Evolutionary conservation across 106 monocot genomes (phyloP).

Genomic region (Chionographis japonica): DNA sequence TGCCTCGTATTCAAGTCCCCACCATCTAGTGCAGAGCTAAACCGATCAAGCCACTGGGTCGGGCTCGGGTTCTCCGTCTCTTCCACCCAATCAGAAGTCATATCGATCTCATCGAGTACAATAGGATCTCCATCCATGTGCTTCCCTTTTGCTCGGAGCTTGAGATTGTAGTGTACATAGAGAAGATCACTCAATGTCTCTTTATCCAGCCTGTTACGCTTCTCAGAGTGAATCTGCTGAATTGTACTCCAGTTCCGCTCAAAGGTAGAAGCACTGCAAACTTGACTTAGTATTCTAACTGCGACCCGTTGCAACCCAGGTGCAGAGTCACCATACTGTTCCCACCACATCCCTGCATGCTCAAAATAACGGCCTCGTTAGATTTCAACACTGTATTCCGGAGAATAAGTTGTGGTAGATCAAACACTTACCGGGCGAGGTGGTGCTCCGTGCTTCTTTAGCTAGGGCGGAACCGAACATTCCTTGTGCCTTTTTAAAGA

Average conservation of each 20-base stretch:
- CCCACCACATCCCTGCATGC: conserved; percentile 92
- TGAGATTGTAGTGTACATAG: conserved; percentile 90
- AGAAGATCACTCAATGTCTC: conserved; percentile 66
- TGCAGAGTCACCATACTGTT: conserved; percentile 92
- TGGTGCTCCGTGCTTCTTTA: conserved; percentile 71
- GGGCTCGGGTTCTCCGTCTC: conserved; percentile 52
- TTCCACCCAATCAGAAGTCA: conserved; percentile 92
- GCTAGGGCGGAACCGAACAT: conserved; percentile 92
- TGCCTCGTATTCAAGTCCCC: conserved; percentile 78
- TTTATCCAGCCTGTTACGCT: conserved; percentile 78
- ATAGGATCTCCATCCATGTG: conserved; percentile 52
- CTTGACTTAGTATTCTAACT: conserved; percentile 79
- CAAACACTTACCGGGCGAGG: conserved; percentile 54
- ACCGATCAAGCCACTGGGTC: conserved; percentile 77
- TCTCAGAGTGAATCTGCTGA: conserved; percentile 70
- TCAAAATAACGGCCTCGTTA: neutral
- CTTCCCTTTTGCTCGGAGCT: conserved; percentile 51
- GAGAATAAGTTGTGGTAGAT: neutral
- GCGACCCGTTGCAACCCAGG: conserved; percentile 74
- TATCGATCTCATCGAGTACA: conserved; percentile 70
- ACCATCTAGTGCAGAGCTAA: conserved; percentile 65
- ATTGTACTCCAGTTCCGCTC: conserved; percentile 57
- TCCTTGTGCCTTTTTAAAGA: conserved; percentile 81
- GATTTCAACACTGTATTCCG: neutral
- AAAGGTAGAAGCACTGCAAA: conserved; percentile 63